Base-by-base conservation (phyloP, 768 basidiomycete species). In the Pleurotus pulmonarius region DNA sequence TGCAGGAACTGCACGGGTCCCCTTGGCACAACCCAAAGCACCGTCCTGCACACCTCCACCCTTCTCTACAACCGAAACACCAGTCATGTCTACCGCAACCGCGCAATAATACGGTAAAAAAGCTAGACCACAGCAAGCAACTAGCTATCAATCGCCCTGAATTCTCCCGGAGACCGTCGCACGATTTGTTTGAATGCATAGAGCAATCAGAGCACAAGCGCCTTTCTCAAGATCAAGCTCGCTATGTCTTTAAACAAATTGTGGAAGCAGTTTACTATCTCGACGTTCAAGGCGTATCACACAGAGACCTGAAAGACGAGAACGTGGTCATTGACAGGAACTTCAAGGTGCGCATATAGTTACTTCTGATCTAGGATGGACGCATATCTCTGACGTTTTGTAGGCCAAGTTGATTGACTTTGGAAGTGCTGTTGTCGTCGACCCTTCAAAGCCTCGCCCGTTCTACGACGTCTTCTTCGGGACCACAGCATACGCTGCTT, bases 251-350 rank as follows among this genome's bases (percentile, higher is more conserved):
- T 67, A 76, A 80, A 34, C 95, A 98, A 72, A 83, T 97, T 44
- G 91, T 92, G 49, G 89, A 93, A 56, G 90, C 87, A 38, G 88
- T 94, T 5, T 72, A 81, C 59, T 92, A 94, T 65, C 79, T 98
- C 37, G 81, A 96, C 64, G 74, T 76, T 46, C 86, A 83, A 58
- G 92, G 94, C 24, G 90, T 98, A 62, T 86, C 89, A 0, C 96
- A 99, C 69, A 88, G 96, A 40, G 96, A 99, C 68, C 86, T 99
- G 64, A 99, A 99, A 68, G 96, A 98, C 55, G 96, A 99, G 70
- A 99, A 99, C 65, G 70, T 94, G 47, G 83, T 93, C 51, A 84
- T 93, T 37, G 90, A 90, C 70, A 75, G 72, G 68, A 73, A 88
- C 59, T 77, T 91, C 59, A 88, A 82, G 74, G 89, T 87, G 64